Base-by-base conservation (phyloP, 176 grass and related monocot genomes). In the bread wheat (Triticum aestivum) region DNA sequence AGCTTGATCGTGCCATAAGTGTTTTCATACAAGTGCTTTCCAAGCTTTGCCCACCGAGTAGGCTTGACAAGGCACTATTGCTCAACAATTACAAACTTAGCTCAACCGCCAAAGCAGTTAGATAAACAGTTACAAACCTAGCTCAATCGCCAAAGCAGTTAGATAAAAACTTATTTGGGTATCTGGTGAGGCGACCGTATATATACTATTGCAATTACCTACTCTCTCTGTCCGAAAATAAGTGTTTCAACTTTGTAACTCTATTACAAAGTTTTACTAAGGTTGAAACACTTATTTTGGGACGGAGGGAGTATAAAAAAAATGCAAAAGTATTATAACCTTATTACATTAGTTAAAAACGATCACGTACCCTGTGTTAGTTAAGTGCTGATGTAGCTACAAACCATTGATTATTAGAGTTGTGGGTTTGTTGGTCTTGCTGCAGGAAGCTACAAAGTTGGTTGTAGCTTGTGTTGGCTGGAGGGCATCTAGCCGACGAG, bases 401-500 rank as follows among this genome's bases (percentile, higher is more conserved):
- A 9, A 47, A 44, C 26, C 26, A 1, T 23, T 34, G 76, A 34
- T 44, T 70, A 41, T 15, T 33, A 10, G 51, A 21, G 11, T 4
- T 23, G 51, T 54, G 15, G 15, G 15, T 68, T 77, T 38, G 13
- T 32, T 69, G 61, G 74, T 58, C 14, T 14, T 85, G 83, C 62
- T 65, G 68, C 65, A 79, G 6, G 20, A 29, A 32, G 75, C 34
- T 71, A 51, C 62, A 66, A 56, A 69, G 45, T 15, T 51, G 5
- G 42, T 86, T 71, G 76, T 13, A 71, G 65, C 42, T 79, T 70
- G 6, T 61, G 32, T 38, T 38, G 37, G 37, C 52, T 71, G 75
- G 75, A 17, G 11, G 1, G 15, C n/a, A 79, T 70, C 5, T 45
- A 38, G 42, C 11, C 23, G 8, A 65, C 78, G 26, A 27, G 45